phyloP scores from a whole-genome alignment of 495 filamentous ascomycete species.

The Daldinia decipiens region DNA sequence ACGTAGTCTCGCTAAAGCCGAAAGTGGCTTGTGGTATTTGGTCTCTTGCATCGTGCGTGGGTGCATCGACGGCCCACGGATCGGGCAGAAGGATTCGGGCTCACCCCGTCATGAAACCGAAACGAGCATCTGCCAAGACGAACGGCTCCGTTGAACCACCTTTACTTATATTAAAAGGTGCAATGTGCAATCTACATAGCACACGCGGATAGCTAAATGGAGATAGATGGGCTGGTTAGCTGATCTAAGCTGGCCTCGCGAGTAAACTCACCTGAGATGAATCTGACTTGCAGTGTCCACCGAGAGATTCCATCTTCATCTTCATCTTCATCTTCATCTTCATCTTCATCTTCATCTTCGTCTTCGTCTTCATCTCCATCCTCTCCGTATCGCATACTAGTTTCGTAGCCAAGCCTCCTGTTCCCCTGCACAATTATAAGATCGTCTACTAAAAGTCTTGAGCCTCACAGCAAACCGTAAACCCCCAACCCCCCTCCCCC shows the following conservation, averaged over 20 bases:
- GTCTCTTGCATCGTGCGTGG: too few species aligned
- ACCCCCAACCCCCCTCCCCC: too few species aligned
- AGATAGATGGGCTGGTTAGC: not conserved
- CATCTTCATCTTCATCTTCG: too few species aligned
- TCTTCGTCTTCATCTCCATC: too few species aligned
- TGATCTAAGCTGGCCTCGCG: not conserved
- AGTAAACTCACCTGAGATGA: not conserved
- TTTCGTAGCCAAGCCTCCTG: too few species aligned
- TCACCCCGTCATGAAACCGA: constrained; percentile 34
- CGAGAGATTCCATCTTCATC: not conserved
- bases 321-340: too few species aligned
- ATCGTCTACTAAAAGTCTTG: not conserved
- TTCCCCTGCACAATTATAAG: not conserved
- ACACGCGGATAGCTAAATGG: constrained; percentile 10
- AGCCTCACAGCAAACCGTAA: too few species aligned
- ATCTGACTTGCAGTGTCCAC: not conserved
- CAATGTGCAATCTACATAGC: constrained; percentile 8
- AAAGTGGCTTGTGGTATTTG: constrained; percentile 16
- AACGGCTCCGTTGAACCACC: constrained; percentile 1
- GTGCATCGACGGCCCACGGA: not conserved
- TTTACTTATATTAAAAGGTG: constrained; percentile 20
- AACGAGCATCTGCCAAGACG: constrained; percentile 37
- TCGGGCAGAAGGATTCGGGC: constrained; percentile 35
- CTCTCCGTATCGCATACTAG: too few species aligned
- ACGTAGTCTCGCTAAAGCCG: constrained; percentile 6